Evolutionary conservation across 2,329 filamentous ascomycete genomes (phyloP).

Genomic region (Xylariaceae sp.): DNA sequence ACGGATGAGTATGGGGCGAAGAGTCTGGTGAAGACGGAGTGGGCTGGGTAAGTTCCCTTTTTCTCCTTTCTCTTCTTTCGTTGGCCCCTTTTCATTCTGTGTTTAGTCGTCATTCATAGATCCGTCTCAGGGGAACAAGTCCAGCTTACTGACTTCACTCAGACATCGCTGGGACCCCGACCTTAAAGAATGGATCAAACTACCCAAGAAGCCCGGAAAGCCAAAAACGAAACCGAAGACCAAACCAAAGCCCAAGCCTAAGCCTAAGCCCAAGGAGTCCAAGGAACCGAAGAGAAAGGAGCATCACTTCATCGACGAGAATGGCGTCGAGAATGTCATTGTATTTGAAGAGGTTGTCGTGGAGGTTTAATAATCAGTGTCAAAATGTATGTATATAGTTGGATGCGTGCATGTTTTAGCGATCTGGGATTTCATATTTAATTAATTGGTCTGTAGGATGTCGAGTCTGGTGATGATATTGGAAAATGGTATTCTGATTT

Average conservation of each 20-base stretch:
- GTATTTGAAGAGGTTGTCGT: constrained; percentile 27
- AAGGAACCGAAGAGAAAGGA: constrained; percentile 6
- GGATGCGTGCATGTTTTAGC: too few species aligned
- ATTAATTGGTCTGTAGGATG: too few species aligned
- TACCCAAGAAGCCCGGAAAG: constrained; percentile 23
- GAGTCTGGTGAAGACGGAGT: constrained; percentile 55
- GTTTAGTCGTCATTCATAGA: too few species aligned
- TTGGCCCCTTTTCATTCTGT: background rate
- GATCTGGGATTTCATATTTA: too few species aligned
- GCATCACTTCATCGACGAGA: constrained; percentile 7
- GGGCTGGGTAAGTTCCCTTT: constrained; percentile 51
- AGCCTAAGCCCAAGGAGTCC: too few species aligned
- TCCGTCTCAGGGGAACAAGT: too few species aligned
- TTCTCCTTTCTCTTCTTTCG: background rate
- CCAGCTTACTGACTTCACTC: background rate
- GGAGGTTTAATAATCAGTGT: constrained; percentile 14
- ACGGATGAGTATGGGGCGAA: constrained; percentile 60
- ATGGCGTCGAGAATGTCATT: constrained; percentile 18
- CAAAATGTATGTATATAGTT: too few species aligned
- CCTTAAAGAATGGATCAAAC: constrained; percentile 55
- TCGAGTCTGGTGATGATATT: too few species aligned
- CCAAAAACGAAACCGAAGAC: background rate
- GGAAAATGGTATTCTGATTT: too few species aligned
- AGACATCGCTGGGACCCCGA: constrained; percentile 58
- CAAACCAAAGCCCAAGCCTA: too few species aligned